A percentile compares a stretch with the other conserved stretches of the same genome.
These are phyloP conservation scores for Elongisporangium senticosum DNA, from an alignment of 352 stramenopile species.

Conservation along the genomic window DNA sequence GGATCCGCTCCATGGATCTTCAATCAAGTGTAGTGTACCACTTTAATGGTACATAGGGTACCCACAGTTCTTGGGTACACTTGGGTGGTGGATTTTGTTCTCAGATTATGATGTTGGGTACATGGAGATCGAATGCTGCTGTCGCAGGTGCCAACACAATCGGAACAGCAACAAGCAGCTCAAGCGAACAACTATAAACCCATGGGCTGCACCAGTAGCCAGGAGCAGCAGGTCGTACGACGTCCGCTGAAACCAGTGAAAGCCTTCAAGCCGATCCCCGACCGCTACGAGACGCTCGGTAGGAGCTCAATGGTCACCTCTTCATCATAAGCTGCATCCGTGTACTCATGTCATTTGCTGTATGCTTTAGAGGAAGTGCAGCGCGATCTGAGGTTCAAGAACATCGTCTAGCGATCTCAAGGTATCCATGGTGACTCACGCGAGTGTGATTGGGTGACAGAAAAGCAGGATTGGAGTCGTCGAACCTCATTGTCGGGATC, in stretches of 20 bases:
- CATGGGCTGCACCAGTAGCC: not conserved
- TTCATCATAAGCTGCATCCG: not conserved
- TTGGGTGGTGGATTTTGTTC: not conserved
- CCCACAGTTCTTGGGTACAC: too few relatives aligned
- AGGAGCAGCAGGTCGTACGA: not conserved
- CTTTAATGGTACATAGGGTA: not conserved
- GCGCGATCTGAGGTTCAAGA: not conserved
- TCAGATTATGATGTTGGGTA: not conserved
- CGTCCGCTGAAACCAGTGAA: not conserved
- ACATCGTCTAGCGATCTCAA: not conserved
- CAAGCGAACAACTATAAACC: not conserved
- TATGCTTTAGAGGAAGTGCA: not conserved
- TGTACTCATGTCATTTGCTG: not conserved
- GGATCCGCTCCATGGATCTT: not conserved
- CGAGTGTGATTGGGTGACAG: conserved; percentile 2
- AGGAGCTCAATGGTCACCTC: not conserved
- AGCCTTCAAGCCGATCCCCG: conserved; percentile 24
- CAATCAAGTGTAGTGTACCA: not conserved
- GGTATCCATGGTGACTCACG: not conserved
- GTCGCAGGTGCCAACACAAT: not conserved
- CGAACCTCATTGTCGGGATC: conserved; percentile 36
- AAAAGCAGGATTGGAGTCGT: conserved; percentile 30
- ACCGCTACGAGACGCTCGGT: conserved; percentile 26
- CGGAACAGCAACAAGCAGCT: not conserved
- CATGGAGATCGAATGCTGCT: not conserved